These are phyloP conservation scores for Cytospora piceicola DNA, from an alignment of 2,329 filamentous ascomycete species.

Conservation along the genomic window DNA sequence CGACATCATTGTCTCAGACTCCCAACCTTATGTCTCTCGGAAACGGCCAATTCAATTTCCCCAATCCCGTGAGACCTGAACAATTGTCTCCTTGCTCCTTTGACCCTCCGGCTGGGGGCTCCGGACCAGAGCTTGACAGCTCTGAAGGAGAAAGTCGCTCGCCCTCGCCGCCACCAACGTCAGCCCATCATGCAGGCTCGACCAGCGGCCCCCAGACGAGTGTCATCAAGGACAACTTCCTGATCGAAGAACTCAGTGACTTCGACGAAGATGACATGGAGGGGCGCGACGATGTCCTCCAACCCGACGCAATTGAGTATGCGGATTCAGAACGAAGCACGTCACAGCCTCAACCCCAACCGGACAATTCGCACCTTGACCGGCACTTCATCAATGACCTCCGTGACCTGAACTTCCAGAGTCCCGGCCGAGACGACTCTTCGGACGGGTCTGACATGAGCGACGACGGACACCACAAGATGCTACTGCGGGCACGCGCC, in stretches of 20 bases:
- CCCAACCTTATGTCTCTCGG: conserved; percentile 39
- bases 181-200: neutral
- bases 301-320: conserved; percentile 52
- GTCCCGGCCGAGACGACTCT: conserved; percentile 42
- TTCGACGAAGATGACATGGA: conserved; percentile 50
- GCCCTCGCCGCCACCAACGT: conserved; percentile 33
- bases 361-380: conserved; percentile 42
- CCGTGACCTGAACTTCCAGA: conserved; percentile 50
- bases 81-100: conserved; percentile 47
- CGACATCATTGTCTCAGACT: conserved; percentile 34
- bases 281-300: conserved; percentile 48
- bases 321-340: conserved; percentile 47
- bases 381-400: conserved; percentile 50
- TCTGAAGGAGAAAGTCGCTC: conserved; percentile 34
- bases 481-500: conserved; percentile 47
- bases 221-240: conserved; percentile 39
- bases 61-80: conserved; percentile 39
- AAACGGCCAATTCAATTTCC: conserved; percentile 41
- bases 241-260: conserved; percentile 51
- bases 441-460: conserved; percentile 46
- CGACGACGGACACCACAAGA: conserved; percentile 43
- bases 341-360: neutral
- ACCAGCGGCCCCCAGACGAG: conserved; percentile 7
- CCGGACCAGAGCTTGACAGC: conserved; percentile 35
- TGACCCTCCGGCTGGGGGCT: conserved; percentile 39